Percentiles rank a stretch among this genome's conserved stretches.
Conservation (phyloP, 495 filamentous ascomycete genomes). For the Oidiodendron maius region DNA sequence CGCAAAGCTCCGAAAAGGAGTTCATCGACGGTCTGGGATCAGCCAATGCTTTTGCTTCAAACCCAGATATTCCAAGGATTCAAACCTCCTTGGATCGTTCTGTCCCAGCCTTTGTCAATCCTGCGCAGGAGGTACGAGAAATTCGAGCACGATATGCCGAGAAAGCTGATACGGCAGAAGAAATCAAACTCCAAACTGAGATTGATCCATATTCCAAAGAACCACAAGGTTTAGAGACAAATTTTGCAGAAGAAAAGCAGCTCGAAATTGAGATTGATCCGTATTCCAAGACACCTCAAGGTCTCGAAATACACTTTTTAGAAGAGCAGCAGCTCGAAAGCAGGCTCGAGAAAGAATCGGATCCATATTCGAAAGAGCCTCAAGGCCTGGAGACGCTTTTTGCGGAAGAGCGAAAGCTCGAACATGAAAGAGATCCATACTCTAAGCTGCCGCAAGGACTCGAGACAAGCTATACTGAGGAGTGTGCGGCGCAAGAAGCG, state of each 20-base stretch:
- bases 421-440: background rate
- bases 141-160: background rate
- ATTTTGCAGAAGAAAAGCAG: background rate
- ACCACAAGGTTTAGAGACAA: background rate
- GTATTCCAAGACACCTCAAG: background rate
- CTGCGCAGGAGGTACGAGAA: background rate
- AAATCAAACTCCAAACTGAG: background rate
- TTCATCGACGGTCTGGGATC: slow-evolving; percentile 16
- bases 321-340: background rate
- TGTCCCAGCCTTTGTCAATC: background rate
- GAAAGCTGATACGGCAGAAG: background rate
- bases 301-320: background rate
- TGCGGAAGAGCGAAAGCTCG: background rate
- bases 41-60: slow-evolving; percentile 10
- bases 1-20: slow-evolving; percentile 19
- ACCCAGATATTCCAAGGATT: slow-evolving; percentile 20
- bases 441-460: background rate
- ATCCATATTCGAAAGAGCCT: background rate
- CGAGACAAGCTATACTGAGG: background rate
- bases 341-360: background rate
- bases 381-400: background rate
- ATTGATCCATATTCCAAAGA: background rate
- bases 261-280: background rate
- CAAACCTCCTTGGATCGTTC: slow-evolving; percentile 32
- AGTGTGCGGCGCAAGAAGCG: slow-evolving; percentile 1